Evolutionary conservation across 2,329 filamentous ascomycete genomes (phyloP).

Genomic region (Tolypocladium nubicola): DNA sequence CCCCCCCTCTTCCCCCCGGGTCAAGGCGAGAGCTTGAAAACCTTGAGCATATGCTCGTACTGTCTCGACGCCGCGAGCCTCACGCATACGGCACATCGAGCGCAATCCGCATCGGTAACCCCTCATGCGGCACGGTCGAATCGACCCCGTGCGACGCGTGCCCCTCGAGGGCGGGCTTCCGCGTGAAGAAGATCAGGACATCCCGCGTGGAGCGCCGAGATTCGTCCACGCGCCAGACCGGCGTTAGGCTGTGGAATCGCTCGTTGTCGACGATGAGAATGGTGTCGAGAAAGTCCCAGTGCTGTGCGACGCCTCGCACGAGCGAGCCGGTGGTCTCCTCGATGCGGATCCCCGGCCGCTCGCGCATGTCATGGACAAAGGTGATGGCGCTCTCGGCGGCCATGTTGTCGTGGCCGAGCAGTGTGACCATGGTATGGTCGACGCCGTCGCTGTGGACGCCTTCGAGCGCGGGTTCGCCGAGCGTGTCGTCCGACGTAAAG

Average conservation of each 20-base stretch:
- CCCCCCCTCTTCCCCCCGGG: no score
- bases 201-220: constrained; percentile 11
- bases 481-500: constrained; percentile 11
- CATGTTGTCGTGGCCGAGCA: constrained; percentile 16
- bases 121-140: no score
- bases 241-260: constrained; percentile 13
- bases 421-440: constrained; percentile 20
- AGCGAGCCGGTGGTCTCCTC: constrained; percentile 9
- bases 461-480: constrained; percentile 19
- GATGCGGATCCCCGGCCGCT: constrained; percentile 11
- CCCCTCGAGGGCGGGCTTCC: constrained; percentile 8
- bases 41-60: no score
- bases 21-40: no score
- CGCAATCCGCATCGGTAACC: no score
- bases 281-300: constrained; percentile 14
- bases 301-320: constrained; percentile 11
- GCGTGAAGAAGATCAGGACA: constrained; percentile 18
- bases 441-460: constrained; percentile 19
- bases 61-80: no score
- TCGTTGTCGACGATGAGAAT: constrained; percentile 15
- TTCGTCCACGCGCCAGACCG: constrained; percentile 11
- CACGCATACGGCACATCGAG: no score
- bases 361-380: constrained; percentile 15
- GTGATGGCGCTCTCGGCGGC: constrained; percentile 13
- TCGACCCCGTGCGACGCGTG: no score